Percentiles rank a stretch among this genome's conserved stretches.
Conservation (phyloP, 768 basidiomycete species). For the Amanita exitialis region DNA sequence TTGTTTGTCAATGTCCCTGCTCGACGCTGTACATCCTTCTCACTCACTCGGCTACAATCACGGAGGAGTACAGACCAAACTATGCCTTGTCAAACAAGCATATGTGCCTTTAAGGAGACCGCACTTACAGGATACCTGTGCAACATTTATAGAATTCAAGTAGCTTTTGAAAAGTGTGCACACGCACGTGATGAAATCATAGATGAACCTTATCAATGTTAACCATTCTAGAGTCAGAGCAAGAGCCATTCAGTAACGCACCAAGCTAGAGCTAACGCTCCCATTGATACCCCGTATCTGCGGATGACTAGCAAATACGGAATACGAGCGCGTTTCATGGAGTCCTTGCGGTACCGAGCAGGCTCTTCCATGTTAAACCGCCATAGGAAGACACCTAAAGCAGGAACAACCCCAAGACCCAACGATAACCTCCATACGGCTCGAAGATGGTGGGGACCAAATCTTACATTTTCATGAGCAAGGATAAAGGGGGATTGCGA, state of each 20-base stretch:
- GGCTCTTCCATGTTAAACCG: constrained; percentile 81
- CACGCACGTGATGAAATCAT: constrained; percentile 71
- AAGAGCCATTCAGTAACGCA: constrained; percentile 12
- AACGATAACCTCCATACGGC: constrained; percentile 85
- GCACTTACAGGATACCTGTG: constrained; percentile 57
- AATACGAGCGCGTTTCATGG: constrained; percentile 66
- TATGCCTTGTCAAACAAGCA: constrained; percentile 16
- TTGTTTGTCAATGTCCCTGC: not conserved
- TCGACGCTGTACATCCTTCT: constrained; percentile 4
- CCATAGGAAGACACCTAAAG: constrained; percentile 76
- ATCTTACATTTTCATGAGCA: constrained; percentile 28
- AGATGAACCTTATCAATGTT: constrained; percentile 44
- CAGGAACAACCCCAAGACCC: constrained; percentile 77
- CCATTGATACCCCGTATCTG: constrained; percentile 70
- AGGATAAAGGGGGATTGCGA: not conserved
- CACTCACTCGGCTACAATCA: constrained; percentile 53
- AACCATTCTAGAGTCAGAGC: not conserved
- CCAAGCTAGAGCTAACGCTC: constrained; percentile 75
- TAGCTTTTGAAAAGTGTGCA: not conserved
- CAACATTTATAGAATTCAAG: not conserved
- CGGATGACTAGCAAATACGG: constrained; percentile 71
- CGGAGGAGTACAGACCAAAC: constrained; percentile 79
- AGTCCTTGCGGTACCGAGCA: constrained; percentile 58
- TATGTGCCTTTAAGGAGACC: not conserved
- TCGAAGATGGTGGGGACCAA: constrained; percentile 68